Conservation (phyloP, 805 yeast species). For the Lachancea meyersii region DNA sequence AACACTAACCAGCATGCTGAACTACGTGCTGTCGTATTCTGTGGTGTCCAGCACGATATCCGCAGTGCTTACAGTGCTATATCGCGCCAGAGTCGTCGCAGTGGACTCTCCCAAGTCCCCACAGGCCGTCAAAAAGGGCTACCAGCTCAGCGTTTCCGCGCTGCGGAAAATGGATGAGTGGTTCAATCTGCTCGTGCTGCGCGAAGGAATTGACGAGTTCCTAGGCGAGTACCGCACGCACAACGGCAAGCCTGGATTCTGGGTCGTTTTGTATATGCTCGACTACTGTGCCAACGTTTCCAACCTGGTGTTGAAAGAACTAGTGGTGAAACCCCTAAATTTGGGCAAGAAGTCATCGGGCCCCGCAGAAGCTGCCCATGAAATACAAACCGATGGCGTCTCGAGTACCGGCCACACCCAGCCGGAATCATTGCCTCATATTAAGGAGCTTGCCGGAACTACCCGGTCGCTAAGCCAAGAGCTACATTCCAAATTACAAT, state of each 20-base stretch:
- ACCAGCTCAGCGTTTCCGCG: slow-evolving; percentile 11
- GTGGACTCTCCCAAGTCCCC: slow-evolving; percentile 22
- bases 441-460: slow-evolving; percentile 25
- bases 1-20: slow-evolving; percentile 12
- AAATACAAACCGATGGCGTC: slow-evolving; percentile 4
- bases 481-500: slow-evolving; percentile 20
- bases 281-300: slow-evolving; percentile 30
- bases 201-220: slow-evolving; percentile 29
- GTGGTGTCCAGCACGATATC: slow-evolving; percentile 18
- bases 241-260: slow-evolving; percentile 21
- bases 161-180: slow-evolving; percentile 20
- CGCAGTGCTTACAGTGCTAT: slow-evolving; percentile 11
- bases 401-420: slow-evolving; percentile 6
- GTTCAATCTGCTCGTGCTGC: slow-evolving; percentile 23
- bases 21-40: slow-evolving; percentile 16
- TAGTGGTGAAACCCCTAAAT: slow-evolving; percentile 28
- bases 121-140: slow-evolving; percentile 14
- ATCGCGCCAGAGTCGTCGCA: slow-evolving; percentile 11
- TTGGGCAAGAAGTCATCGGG: slow-evolving; percentile 6
- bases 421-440: slow-evolving; percentile 17
- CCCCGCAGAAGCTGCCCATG: slow-evolving; percentile 9
- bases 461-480: slow-evolving; percentile 25
- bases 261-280: slow-evolving; percentile 26
- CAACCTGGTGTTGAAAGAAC: slow-evolving; percentile 24
- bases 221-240: slow-evolving; percentile 16